These are phyloP conservation scores for Saksenaea oblongispora DNA, from an alignment of 371 early-diverging fungal species.

Conservation along the genomic window DNA sequence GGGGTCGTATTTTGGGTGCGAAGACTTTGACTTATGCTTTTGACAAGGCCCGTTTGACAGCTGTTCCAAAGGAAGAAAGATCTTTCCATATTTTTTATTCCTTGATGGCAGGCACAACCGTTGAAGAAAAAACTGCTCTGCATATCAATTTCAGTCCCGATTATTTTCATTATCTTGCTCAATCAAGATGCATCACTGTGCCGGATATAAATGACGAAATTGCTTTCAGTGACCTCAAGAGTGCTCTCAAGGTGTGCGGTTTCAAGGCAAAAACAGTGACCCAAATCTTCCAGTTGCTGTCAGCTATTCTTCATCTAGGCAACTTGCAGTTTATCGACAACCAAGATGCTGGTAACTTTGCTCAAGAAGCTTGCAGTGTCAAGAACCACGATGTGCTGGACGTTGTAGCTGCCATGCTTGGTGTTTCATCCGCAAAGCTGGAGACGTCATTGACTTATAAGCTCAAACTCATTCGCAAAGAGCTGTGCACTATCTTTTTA, in stretches of 20 bases:
- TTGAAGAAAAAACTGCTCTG: constrained; percentile 46
- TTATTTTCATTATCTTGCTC: constrained; percentile 37
- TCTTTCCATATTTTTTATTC: constrained; percentile 93
- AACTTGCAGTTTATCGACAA: constrained; percentile 59
- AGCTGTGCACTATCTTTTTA: constrained; percentile 64
- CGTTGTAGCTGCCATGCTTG: constrained; percentile 78
- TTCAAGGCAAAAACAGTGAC: constrained; percentile 73
- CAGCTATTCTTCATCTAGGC: constrained; percentile 81
- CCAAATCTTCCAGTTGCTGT: constrained; percentile 68
- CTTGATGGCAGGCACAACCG: constrained; percentile 61
- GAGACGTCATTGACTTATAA: constrained; percentile 55
- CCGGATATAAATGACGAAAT: constrained; percentile 50
- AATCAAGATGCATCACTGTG: constrained; percentile 32
- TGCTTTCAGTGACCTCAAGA: constrained; percentile 67
- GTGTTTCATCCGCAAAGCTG: constrained; percentile 72
- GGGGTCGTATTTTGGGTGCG: constrained; percentile 78
- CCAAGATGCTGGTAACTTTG: constrained; percentile 21
- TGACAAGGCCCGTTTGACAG: constrained; percentile 73
- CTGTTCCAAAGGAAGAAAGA: constrained; percentile 62
- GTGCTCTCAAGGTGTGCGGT: constrained; percentile 75
- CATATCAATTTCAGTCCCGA: constrained; percentile 46
- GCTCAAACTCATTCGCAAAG: constrained; percentile 49
- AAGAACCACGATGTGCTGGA: constrained; percentile 71
- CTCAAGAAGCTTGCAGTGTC: constrained; percentile 63
- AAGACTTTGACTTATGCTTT: constrained; percentile 82